phyloP scores from a whole-genome alignment of 1,139 yeast species.

The Hemisphaericaspora subhashii region DNA sequence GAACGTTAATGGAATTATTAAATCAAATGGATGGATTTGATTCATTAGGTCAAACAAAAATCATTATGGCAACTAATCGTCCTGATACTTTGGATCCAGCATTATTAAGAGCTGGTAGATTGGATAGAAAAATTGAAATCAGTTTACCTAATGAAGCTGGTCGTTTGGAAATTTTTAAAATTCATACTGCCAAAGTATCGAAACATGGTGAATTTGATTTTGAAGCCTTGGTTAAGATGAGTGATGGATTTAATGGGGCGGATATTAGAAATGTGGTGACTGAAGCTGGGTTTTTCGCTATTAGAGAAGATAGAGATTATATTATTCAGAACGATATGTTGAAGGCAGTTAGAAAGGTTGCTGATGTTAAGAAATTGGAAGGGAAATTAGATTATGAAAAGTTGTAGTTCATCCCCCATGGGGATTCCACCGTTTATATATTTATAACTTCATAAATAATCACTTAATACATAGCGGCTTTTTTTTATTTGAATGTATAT shows the following conservation, averaged over 20 bases:
- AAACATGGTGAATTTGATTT: slow-evolving; percentile 96
- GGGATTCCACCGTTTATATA: too few relatives aligned
- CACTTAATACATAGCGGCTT: too few relatives aligned
- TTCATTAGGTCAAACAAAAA: slow-evolving; percentile 93
- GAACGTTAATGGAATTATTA: slow-evolving; percentile 95
- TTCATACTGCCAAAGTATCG: slow-evolving; percentile 82
- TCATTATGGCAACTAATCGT: slow-evolving; percentile 98
- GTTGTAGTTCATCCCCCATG: too few relatives aligned
- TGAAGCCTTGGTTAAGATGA: slow-evolving; percentile 96
- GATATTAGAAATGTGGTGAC: slow-evolving; percentile 96
- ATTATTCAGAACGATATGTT: slow-evolving; percentile 90
- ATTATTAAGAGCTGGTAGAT: slow-evolving; percentile 93
- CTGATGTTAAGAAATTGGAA: slow-evolving; percentile 95
- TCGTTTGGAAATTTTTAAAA: slow-evolving; percentile 89
- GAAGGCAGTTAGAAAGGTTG: slow-evolving; percentile 98
- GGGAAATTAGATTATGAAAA: slow-evolving; percentile 94
- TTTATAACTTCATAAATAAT: too few relatives aligned
- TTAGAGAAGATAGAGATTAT: slow-evolving; percentile 95
- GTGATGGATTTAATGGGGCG: slow-evolving; percentile 99
- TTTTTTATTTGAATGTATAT: not conserved
- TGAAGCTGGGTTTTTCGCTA: slow-evolving; percentile 99
- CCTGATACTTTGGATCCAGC: slow-evolving; percentile 99
- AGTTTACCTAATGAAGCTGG: slow-evolving; percentile 97
- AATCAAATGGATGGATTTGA: slow-evolving; percentile 99
- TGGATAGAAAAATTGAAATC: slow-evolving; percentile 96